Percentiles rank a stretch among this genome's conserved stretches.
Evolutionary conservation across 306 rosid genomes (phyloP).

Genomic region (Canavalia ensiformis): DNA sequence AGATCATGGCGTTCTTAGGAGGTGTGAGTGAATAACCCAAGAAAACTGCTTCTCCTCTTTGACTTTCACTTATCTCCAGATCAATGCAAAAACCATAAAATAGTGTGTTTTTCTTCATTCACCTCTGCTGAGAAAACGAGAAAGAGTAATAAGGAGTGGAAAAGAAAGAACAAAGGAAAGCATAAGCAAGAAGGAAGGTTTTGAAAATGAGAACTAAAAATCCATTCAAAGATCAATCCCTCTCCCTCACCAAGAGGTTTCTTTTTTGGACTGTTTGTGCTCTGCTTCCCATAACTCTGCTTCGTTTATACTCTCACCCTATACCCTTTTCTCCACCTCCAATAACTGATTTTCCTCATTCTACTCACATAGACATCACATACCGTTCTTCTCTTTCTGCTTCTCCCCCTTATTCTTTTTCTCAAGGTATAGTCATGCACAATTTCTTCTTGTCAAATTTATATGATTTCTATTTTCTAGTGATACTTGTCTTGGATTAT

Average conservation of each 20-base stretch:
- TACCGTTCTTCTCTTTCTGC: slow-evolving; percentile 43
- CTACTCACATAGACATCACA: slow-evolving; percentile 41
- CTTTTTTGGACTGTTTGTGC: slow-evolving; percentile 62
- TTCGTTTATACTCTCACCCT: slow-evolving; percentile 63
- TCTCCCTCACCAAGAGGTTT: slow-evolving; percentile 57
- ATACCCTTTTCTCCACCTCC: slow-evolving; percentile 50
- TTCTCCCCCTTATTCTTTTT: slow-evolving; percentile 41
- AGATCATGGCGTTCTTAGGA: slow-evolving; percentile 28
- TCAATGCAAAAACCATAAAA: slow-evolving; percentile 12
- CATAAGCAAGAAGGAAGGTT: slow-evolving; percentile 17
- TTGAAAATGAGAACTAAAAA: slow-evolving; percentile 54
- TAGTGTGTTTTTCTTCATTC: neutral
- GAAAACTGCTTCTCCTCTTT: slow-evolving; percentile 16
- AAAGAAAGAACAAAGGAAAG: slow-evolving; percentile 1
- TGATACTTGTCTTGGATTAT: neutral
- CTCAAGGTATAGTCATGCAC: slow-evolving; percentile 45
- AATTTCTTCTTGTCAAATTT: neutral
- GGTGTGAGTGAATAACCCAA: slow-evolving; percentile 23
- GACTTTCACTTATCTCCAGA: slow-evolving; percentile 19
- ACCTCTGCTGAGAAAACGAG: slow-evolving; percentile 10
- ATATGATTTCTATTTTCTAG: neutral
- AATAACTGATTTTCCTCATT: slow-evolving; percentile 43
- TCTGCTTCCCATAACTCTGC: slow-evolving; percentile 62
- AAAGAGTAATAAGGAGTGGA: neutral
- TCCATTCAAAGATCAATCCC: slow-evolving; percentile 58